Evolutionary conservation across 148 eudicot genomes (phyloP).

Genomic region (Amaranthus palmeri): DNA sequence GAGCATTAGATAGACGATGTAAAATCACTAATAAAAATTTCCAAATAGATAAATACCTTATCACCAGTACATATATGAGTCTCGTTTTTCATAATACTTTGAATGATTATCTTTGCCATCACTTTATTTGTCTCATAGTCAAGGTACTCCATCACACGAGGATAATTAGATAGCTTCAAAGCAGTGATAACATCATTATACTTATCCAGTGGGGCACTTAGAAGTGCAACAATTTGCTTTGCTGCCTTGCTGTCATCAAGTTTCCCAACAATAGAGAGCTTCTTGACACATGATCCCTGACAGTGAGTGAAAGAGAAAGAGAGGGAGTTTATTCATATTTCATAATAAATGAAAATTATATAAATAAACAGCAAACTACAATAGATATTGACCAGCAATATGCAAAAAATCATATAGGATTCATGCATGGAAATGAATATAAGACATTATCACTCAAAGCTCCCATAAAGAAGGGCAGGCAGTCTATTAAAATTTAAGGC

Average conservation of each 20-base stretch:
- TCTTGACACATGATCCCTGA: constrained; percentile 92
- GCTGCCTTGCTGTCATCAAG: constrained; percentile 69
- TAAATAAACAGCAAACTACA: not conserved
- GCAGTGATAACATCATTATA: constrained; percentile 89
- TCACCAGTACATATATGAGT: constrained; percentile 76
- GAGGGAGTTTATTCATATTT: not conserved
- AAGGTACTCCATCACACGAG: constrained; percentile 76
- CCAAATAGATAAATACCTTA: constrained; percentile 46
- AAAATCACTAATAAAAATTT: constrained; percentile 2
- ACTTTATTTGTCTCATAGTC: constrained; percentile 73
- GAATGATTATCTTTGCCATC: constrained; percentile 85
- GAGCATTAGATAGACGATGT: constrained; percentile 13
- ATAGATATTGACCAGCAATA: not conserved
- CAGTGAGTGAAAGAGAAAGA: constrained; percentile 1
- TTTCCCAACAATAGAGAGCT: constrained; percentile 71
- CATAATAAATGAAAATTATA: not conserved
- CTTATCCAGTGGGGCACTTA: constrained; percentile 95
- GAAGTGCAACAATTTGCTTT: constrained; percentile 85
- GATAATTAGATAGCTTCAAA: constrained; percentile 86
- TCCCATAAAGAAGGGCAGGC: not conserved
- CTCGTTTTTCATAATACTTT: constrained; percentile 72
- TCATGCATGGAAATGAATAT: not conserved
- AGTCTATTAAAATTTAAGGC: not conserved
- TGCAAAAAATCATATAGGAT: not conserved
- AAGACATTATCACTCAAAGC: not conserved